A percentile compares a stretch with the other conserved stretches of the same genome.
These are phyloP conservation scores for Salix brachista DNA, from an alignment of 345 rosid species.

Conservation along the genomic window DNA sequence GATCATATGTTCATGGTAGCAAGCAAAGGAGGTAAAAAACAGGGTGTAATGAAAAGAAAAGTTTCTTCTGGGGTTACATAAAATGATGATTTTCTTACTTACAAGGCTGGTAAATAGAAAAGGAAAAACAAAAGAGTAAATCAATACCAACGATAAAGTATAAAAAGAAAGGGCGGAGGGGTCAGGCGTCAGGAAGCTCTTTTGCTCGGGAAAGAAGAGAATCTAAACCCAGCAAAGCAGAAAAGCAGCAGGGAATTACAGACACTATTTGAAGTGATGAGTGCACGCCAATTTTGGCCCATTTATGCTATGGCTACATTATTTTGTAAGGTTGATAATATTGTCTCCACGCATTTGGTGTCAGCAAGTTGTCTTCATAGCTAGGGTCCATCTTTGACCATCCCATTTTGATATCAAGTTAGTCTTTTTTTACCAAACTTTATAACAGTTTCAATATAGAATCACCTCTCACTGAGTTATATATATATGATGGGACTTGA, in stretches of 20 bases:
- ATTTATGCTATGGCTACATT: background rate
- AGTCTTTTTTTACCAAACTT: background rate
- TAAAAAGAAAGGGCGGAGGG: slow-evolving; percentile 8
- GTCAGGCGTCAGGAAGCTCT: slow-evolving; percentile 16
- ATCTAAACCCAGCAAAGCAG: slow-evolving; percentile 26
- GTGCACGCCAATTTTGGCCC: slow-evolving; percentile 21
- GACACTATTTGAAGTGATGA: slow-evolving; percentile 19
- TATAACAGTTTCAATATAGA: background rate
- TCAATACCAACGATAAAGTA: slow-evolving; percentile 3
- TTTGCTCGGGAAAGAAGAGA: slow-evolving; percentile 34
- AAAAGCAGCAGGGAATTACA: slow-evolving; percentile 21
- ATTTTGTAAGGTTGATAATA: background rate
- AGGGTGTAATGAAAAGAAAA: background rate
- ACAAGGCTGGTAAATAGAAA: background rate
- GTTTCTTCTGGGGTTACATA: background rate
- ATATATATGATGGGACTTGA: background rate
- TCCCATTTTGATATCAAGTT: background rate
- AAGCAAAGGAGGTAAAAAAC: background rate
- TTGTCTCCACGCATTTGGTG: background rate
- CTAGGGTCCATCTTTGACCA: background rate
- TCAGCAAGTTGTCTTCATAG: background rate
- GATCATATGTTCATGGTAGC: background rate
- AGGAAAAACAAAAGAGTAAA: background rate
- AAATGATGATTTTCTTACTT: background rate
- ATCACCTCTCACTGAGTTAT: background rate